These are phyloP conservation scores for Chaetoceros tenuissimus DNA, from an alignment of 108 stramenopile species.

Conservation along the genomic window DNA sequence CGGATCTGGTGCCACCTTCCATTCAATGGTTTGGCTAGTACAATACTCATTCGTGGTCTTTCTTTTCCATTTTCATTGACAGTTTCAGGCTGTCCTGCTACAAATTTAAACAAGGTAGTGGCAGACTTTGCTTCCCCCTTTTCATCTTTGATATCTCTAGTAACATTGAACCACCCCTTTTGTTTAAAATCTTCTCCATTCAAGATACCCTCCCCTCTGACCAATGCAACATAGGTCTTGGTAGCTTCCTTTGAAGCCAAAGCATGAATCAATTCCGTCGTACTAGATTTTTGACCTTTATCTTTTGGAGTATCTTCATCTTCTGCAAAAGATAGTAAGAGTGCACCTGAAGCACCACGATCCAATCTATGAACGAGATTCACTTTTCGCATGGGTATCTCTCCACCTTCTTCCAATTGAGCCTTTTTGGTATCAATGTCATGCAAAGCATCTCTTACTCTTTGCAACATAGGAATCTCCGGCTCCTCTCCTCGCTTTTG, in stretches of 20 bases:
- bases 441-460: conserved; percentile 33
- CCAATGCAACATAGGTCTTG: conserved; percentile 81
- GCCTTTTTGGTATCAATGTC: conserved; percentile 17
- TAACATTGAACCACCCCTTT: conserved; percentile 64
- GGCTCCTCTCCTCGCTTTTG: conserved; percentile 25
- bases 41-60: conserved; percentile 50
- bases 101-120: conserved; percentile 56
- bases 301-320: conserved; percentile 19
- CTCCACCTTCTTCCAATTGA: not conserved
- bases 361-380: conserved; percentile 81
- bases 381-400: conserved; percentile 45
- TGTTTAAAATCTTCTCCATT: conserved; percentile 48
- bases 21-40: conserved; percentile 60
- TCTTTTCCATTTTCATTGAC: conserved; percentile 23
- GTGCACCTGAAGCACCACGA: conserved; percentile 62
- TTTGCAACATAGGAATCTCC: conserved; percentile 41
- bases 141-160: conserved; percentile 69
- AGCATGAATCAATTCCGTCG: conserved; percentile 40
- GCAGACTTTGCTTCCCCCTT: conserved; percentile 53
- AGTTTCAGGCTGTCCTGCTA: conserved; percentile 53
- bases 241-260: conserved; percentile 30
- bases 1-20: conserved; percentile 88
- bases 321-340: conserved; percentile 48
- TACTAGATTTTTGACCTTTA: conserved; percentile 9
- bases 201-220: conserved; percentile 71